Base-by-base conservation (phyloP, 805 yeast species). In the Teunomyces atbi region DNA sequence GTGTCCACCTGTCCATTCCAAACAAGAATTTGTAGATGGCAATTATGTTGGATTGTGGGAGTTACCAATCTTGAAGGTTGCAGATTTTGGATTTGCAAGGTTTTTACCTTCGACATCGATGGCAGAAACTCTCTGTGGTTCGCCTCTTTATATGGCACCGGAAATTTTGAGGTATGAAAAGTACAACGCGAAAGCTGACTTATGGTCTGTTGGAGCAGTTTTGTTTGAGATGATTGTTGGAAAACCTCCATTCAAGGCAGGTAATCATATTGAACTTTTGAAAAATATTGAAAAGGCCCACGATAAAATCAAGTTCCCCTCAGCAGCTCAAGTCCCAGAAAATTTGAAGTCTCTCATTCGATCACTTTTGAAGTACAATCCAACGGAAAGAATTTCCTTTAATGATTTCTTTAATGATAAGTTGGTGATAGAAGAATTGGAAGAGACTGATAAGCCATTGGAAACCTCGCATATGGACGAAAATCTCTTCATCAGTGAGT, bases 171-270 rank as follows among this genome's bases (percentile, higher is more conserved):
- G 96, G 52, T 91, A 89, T 60, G 97, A 94, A 63, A 94, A 90
- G 66, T 94, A 94, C 69, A 90, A 91, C 56, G 99, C 98, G 4
- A 91, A 90, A 63, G 98, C 97, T 0, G 99, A 94, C 62, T 68
- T 94, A 52, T 94, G 99, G 99, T 90, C 97, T 5, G 96, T 92
- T 4, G 99, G 99, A 3, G 95, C 98, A 1, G 98, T 94, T 1
- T 70, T 91, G 10, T 94, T 84, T 66, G 99, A 94, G 66, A 91
- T 94, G 97, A 79, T 88, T 10, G 90, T 88, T 26, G 98, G 98
- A n/a, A 86, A 80, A 64, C 97, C 99, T 1, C 99, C 99, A 0
- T 94, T 91, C 64, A 82, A 86, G 53, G 98, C 99, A 3, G 82
- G 86, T 3, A 94, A 94, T 61, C 98, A 92, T 63, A 83, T 94